These are phyloP conservation scores for Eremochloa ophiuroides DNA, from an alignment of 176 grass and related monocot species.

Conservation along the genomic window DNA sequence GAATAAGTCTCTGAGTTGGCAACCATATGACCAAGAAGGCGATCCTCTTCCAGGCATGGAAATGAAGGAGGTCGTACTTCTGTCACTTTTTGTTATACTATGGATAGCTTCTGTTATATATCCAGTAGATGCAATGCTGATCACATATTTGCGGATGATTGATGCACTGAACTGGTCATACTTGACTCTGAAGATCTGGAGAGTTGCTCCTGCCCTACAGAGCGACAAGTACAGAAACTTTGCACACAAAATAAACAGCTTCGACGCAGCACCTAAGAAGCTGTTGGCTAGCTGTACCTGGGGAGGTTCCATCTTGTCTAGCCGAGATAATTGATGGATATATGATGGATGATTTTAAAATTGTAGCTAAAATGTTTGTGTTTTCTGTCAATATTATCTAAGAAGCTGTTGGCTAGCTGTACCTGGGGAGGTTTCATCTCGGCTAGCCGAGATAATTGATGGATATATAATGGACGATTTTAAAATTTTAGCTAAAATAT, in stretches of 20 bases:
- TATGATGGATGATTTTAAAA: too few relatives aligned
- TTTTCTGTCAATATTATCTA: too few relatives aligned
- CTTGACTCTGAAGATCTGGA: slow-evolving; percentile 58
- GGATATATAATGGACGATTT: too few relatives aligned
- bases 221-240: slow-evolving; percentile 93
- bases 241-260: slow-evolving; percentile 91
- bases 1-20: slow-evolving; percentile 77
- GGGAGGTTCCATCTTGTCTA: too few relatives aligned
- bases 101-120: neutral
- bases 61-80: slow-evolving; percentile 58
- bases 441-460: too few relatives aligned
- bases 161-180: slow-evolving; percentile 5
- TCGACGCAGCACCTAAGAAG: slow-evolving; percentile 73
- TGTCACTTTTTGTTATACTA: neutral
- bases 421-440: too few relatives aligned
- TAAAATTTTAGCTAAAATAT: too few relatives aligned
- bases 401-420: too few relatives aligned
- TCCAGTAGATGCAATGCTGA: neutral
- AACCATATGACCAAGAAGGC: slow-evolving; percentile 90
- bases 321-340: too few relatives aligned
- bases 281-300: too few relatives aligned
- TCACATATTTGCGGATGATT: neutral
- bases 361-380: too few relatives aligned
- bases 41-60: slow-evolving; percentile 78
- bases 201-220: slow-evolving; percentile 53